These are phyloP conservation scores for Pseudocercospora cruenta DNA, from an alignment of 2,329 filamentous ascomycete genomes.

Conservation along the genomic window DNA sequence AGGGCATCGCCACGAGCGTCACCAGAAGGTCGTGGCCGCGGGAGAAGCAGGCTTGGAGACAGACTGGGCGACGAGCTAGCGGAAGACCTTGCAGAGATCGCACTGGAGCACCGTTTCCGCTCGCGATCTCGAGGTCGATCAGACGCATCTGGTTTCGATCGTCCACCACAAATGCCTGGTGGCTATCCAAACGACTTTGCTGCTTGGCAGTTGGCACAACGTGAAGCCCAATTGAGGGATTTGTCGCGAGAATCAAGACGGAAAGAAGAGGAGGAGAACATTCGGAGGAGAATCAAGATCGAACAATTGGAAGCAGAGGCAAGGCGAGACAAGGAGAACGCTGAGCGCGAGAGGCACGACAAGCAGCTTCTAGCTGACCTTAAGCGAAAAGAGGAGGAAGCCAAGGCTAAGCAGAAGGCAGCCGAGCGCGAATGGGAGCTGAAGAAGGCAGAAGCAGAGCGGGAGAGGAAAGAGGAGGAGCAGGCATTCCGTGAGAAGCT, in stretches of 20 bases:
- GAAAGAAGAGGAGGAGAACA: slow-evolving; percentile 44
- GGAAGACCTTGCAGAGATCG: slow-evolving; percentile 38
- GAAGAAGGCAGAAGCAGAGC: slow-evolving; percentile 41
- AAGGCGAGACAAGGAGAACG: slow-evolving; percentile 41
- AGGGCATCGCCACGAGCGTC: slow-evolving; percentile 26
- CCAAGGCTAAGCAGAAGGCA: slow-evolving; percentile 41
- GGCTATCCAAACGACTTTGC: slow-evolving; percentile 22
- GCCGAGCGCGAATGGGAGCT: slow-evolving; percentile 42
- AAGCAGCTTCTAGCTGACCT: slow-evolving; percentile 46
- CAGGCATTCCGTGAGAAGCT: slow-evolving; percentile 44
- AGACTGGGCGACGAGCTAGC: slow-evolving; percentile 34
- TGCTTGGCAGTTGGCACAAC: slow-evolving; percentile 39
- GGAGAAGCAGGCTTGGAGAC: slow-evolving; percentile 25
- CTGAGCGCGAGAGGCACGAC: slow-evolving; percentile 40
- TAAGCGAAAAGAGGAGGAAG: slow-evolving; percentile 43
- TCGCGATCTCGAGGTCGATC: slow-evolving; percentile 40
- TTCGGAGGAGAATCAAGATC: slow-evolving; percentile 34
- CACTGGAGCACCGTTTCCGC: slow-evolving; percentile 38
- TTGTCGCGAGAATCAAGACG: slow-evolving; percentile 39
- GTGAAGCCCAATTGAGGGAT: slow-evolving; percentile 41
- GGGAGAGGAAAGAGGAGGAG: slow-evolving; percentile 45
- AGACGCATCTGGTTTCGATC: slow-evolving; percentile 29
- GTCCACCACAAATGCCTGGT: slow-evolving; percentile 20
- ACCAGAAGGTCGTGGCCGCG: slow-evolving; percentile 27
- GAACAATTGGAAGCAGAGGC: slow-evolving; percentile 40